Percentiles rank a stretch among this genome's conserved stretches.
These are phyloP conservation scores for Neocucurbitaria cava DNA, from an alignment of 2,329 filamentous ascomycete species.

Conservation along the genomic window DNA sequence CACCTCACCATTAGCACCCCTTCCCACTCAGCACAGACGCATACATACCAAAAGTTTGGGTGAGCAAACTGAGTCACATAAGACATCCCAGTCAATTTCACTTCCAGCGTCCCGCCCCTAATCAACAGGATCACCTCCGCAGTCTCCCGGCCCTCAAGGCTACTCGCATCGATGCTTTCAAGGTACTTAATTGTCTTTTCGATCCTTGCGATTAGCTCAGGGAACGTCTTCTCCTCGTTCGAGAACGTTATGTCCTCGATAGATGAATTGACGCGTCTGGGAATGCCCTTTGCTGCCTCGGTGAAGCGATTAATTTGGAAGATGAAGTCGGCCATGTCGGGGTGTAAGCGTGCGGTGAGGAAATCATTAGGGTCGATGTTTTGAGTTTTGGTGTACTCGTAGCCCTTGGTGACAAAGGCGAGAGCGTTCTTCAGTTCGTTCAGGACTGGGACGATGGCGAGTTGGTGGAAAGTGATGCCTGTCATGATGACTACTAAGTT, in stretches of 20 bases:
- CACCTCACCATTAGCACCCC: background rate
- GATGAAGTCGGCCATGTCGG: constrained; percentile 59
- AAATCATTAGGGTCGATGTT: constrained; percentile 46
- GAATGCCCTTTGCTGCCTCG: constrained; percentile 52
- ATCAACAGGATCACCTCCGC: constrained; percentile 48
- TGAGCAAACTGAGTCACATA: constrained; percentile 60
- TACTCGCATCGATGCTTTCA: constrained; percentile 51
- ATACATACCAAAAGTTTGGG: constrained; percentile 62
- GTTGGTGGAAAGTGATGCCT: constrained; percentile 37
- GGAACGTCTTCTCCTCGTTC: constrained; percentile 58
- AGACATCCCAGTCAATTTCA: constrained; percentile 51
- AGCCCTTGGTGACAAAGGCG: constrained; percentile 54
- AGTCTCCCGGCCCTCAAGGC: constrained; percentile 54
- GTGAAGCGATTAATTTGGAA: constrained; percentile 58
- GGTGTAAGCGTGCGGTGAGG: constrained; percentile 52
- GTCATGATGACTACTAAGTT: constrained; percentile 19
- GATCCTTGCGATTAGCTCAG: constrained; percentile 57
- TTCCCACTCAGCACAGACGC: background rate
- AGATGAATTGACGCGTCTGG: constrained; percentile 48
- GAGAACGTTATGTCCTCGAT: constrained; percentile 41
- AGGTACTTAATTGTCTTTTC: constrained; percentile 57
- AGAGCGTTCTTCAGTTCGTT: constrained; percentile 52
- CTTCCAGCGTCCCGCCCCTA: constrained; percentile 30
- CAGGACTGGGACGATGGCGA: constrained; percentile 53
- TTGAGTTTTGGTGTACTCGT: constrained; percentile 50